Base-by-base conservation (phyloP, 2,329 filamentous ascomycete species). In the Moelleriella libera region DNA sequence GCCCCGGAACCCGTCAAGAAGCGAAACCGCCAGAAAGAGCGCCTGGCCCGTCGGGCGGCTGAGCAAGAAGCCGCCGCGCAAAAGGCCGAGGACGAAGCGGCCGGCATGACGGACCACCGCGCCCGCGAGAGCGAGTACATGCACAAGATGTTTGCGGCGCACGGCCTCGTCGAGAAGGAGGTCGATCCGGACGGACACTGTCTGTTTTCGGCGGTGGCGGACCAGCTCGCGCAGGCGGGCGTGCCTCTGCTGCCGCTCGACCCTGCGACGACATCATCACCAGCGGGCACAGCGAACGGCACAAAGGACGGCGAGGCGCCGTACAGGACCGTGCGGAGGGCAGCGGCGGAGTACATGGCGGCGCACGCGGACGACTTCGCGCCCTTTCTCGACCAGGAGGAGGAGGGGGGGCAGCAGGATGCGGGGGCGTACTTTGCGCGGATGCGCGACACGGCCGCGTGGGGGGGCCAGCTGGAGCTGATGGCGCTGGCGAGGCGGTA, bases 111-210 rank as follows among this genome's bases (percentile, higher is more conserved):
- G 6, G 80, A 94, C 66, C 75, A 82, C 60, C 80, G 85, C 50
- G 74, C 75, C 43, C 67, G 76, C 46, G 88, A 95, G 68, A 74
- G 79, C 55, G 70, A 75, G 46, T 74, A 76, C 44, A 89, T 98
- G 80, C 70, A 76, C 49, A 68, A 69, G 30, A 76, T 78, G 41
- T 83, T 96, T 61, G 66, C 70, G 47, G 68, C 72, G 43, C 68
- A 83, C 49, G 72, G 71, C 0, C 72, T 97, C 12, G 70, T 69
- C 21, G 86, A 96, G 68, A 76, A 85, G 56, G 80, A 87, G 49
- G 88, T 98, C 49, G 76, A 76, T 40, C 88, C 92, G 0, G 90
- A 98, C 64, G 92, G 92, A 0, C 92, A 98, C 67, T 98, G 92
- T 61, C 70, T 98, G 12, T 98, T 97, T 66, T 85, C 88, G 12